phyloP scores from a whole-genome alignment of 2,329 filamentous ascomycete genomes.

The Domatiomyces catenatus region DNA sequence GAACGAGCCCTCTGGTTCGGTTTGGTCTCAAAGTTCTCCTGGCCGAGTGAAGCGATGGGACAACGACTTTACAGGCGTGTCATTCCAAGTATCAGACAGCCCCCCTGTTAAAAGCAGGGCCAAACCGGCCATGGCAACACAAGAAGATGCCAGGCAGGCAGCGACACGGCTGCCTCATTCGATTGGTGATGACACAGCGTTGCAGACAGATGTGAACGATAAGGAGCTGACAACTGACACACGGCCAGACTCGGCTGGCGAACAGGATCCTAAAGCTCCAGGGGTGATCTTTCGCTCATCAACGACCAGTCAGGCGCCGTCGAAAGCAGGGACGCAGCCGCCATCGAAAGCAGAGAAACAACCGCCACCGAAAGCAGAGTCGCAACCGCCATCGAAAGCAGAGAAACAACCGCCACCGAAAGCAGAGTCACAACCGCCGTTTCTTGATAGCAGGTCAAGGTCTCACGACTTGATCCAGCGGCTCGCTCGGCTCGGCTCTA shows the following conservation, averaged over 20 bases:
- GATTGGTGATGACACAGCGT: slow-evolving; percentile 1
- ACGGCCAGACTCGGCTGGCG: slow-evolving; percentile 9
- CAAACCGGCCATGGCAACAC: slow-evolving; percentile 13
- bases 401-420: slow-evolving; percentile 13
- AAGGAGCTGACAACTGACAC: slow-evolving; percentile 3
- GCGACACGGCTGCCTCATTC: slow-evolving; percentile 11
- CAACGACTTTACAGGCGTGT: slow-evolving; percentile 20
- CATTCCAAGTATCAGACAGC: slow-evolving; percentile 21
- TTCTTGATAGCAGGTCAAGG: slow-evolving; percentile 19
- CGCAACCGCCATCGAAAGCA: slow-evolving; percentile 17
- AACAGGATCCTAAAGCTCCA: slow-evolving; percentile 25
- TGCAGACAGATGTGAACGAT: slow-evolving; percentile 1
- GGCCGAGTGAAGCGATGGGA: slow-evolving; percentile 13
- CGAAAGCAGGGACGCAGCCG: too few relatives aligned
- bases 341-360: too few relatives aligned
- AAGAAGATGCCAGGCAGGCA: slow-evolving; percentile 10
- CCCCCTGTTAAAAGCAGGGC: slow-evolving; percentile 18
- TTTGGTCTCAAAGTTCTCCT: slow-evolving; percentile 9
- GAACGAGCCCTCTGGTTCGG: slow-evolving; percentile 4
- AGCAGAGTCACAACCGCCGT: slow-evolving; percentile 17
- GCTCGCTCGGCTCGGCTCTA: slow-evolving; percentile 20
- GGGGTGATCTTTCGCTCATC: slow-evolving; percentile 23
- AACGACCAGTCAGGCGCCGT: slow-evolving; percentile 3
- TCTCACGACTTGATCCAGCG: slow-evolving; percentile 29
- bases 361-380: slow-evolving; percentile 5